Evolutionary conservation across 257 asterid genomes (phyloP), one percentile per base, ranked within the genome.

Genomic region (Paraleonurus japonicus): DNA sequence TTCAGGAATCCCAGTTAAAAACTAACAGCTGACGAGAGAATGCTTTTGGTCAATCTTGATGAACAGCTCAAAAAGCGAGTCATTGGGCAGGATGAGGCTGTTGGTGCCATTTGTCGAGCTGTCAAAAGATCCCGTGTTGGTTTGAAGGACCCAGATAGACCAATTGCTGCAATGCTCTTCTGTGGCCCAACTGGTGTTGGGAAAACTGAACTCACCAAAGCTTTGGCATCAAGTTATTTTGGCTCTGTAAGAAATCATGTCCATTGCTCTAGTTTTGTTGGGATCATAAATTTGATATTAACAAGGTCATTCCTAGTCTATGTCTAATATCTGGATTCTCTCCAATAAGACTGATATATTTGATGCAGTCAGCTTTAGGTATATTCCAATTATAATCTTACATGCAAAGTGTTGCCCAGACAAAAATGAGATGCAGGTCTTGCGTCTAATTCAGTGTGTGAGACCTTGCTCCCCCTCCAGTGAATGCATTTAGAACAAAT

Each of bases 101-200:
- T 94, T 67, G 70, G 86, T 74, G 90, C 98, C 78, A 89, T 91
- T 82, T 79, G 85, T 75, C 96, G 96, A 65, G 98, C 99, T 74
- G 95, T 94, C 80, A 94, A 91, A 84, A 85, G 98, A 88, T 91
- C 99, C 65, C 86, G 99, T 63, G 96, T 90, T 72, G 99, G 99
- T 61, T 73, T 94, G 77, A 94, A 92, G 79, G 90, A 94, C 76
- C 99, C 98, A 19, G 81, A 89, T 72, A 88, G 96, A 82, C 99
- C 99, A 75, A 94, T 94, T 73, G 97, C 98, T 32, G 93, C 96
- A 37, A 88, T 94, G 93, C 96, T 94, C 79, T 94, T 94, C 84
- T 94, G 99, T 85, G 99, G 99, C 58, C 98, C 99, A 39, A 94
- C 99, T 39, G 99, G 99, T 75, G 99, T 94, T 51, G 99, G 99